phyloP scores from a whole-genome alignment of 352 stramenopile species.

The Blastocystis sp. region DNA sequence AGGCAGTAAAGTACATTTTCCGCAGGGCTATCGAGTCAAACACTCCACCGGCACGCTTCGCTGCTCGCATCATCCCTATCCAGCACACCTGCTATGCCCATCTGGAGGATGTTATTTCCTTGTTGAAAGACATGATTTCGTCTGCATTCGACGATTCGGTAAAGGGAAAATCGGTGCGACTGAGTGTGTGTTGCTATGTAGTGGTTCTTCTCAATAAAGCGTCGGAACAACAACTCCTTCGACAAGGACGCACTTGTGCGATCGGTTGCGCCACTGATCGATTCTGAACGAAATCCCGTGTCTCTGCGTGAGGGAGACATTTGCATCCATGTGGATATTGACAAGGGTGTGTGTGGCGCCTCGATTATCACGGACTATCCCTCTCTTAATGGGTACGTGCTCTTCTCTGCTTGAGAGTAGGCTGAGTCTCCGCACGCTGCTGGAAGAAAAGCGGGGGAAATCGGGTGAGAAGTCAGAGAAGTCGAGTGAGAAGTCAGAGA shows the following conservation, averaged over 20 bases:
- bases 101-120: background rate
- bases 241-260: conserved; percentile 7
- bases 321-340: conserved; percentile 52
- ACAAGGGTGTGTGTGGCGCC: conserved; percentile 46
- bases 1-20: conserved; percentile 17
- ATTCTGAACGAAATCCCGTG: background rate
- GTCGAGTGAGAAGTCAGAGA: background rate
- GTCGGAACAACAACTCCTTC: conserved; percentile 55
- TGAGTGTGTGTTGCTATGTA: background rate
- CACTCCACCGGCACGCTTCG: background rate
- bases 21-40: background rate
- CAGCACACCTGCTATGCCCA: conserved; percentile 56
- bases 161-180: background rate
- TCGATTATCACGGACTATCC: conserved; percentile 39
- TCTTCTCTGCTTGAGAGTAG: background rate
- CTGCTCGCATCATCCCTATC: conserved; percentile 48
- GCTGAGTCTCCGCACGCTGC: conserved; percentile 40
- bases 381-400: conserved; percentile 16
- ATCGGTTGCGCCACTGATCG: background rate
- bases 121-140: background rate
- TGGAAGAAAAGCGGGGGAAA: background rate
- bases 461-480: background rate
- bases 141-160: background rate
- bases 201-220: conserved; percentile 49
- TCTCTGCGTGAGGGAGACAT: conserved; percentile 45